Evolutionary conservation across 1,139 yeast species (phyloP).

Genomic region (Saccharomyces pastorianus): DNA sequence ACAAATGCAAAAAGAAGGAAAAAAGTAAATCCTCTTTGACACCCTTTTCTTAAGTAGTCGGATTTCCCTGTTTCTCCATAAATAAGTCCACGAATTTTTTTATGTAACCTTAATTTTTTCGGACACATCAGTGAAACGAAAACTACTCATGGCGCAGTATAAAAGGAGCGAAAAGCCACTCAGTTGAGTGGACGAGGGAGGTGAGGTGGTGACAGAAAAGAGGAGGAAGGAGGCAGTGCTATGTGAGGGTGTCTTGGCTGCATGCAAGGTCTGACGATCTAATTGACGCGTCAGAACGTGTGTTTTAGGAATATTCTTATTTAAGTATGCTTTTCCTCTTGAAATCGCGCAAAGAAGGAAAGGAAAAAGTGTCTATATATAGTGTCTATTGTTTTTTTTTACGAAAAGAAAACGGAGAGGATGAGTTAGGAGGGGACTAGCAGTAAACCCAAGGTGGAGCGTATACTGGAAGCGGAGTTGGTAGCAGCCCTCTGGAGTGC

Average conservation of each 20-base stretch:
- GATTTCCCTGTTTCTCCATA: background rate
- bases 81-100: background rate
- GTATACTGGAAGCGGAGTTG: background rate
- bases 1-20: background rate
- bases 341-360: background rate
- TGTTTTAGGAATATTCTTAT: background rate
- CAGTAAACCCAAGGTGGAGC: background rate
- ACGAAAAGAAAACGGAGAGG: background rate
- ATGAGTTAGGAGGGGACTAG: background rate
- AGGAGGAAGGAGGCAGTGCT: background rate
- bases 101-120: background rate
- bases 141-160: background rate
- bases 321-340: background rate
- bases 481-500: background rate
- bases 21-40: background rate
- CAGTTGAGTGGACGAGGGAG: background rate
- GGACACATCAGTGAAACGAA: background rate
- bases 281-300: background rate
- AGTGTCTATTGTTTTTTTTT: background rate
- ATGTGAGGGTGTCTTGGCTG: background rate
- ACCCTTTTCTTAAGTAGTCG: background rate
- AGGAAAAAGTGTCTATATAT: background rate
- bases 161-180: background rate
- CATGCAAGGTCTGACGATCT: background rate
- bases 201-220: background rate